Conservation (phyloP, 495 filamentous ascomycete species). For the Clavariopsis aquatica region DNA sequence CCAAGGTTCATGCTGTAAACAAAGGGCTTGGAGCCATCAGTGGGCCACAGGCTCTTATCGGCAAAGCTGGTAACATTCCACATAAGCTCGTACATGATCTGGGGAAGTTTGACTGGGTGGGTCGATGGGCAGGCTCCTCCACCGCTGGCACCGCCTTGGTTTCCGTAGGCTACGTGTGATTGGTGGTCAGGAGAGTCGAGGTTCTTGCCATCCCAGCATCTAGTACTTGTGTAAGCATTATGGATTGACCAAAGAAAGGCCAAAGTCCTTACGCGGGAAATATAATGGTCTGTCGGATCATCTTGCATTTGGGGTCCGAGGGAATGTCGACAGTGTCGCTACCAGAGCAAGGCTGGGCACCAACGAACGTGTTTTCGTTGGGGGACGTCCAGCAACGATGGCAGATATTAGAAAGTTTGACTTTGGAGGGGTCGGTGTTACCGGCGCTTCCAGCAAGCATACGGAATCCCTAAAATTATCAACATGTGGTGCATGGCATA, state of each 20-base stretch:
- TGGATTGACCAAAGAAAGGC: not conserved
- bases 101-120: conserved; percentile 53
- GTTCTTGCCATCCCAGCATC: conserved; percentile 59
- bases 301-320: conserved; percentile 51
- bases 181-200: conserved; percentile 57
- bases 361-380: conserved; percentile 41
- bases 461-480: conserved; percentile 29
- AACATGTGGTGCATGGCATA: not conserved
- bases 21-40: conserved; percentile 49
- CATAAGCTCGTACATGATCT: conserved; percentile 56
- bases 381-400: conserved; percentile 56
- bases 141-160: conserved; percentile 42
- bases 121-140: conserved; percentile 52
- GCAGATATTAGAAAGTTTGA: conserved; percentile 40
- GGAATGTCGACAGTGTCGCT: conserved; percentile 35
- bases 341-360: conserved; percentile 27
- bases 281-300: conserved; percentile 57
- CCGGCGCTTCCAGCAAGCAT: conserved; percentile 33
- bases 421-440: conserved; percentile 48
- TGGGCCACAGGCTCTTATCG: conserved; percentile 47
- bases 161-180: conserved; percentile 52
- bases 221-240: conserved; percentile 14
- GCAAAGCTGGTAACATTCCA: conserved; percentile 53
- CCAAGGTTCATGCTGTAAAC: conserved; percentile 54
- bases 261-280: conserved; percentile 48